Percentiles rank a stretch among this genome's conserved stretches.
These are phyloP conservation scores for Coelastrella sp. DNA, from an alignment of 139 green algal genomes.

Conservation along the genomic window DNA sequence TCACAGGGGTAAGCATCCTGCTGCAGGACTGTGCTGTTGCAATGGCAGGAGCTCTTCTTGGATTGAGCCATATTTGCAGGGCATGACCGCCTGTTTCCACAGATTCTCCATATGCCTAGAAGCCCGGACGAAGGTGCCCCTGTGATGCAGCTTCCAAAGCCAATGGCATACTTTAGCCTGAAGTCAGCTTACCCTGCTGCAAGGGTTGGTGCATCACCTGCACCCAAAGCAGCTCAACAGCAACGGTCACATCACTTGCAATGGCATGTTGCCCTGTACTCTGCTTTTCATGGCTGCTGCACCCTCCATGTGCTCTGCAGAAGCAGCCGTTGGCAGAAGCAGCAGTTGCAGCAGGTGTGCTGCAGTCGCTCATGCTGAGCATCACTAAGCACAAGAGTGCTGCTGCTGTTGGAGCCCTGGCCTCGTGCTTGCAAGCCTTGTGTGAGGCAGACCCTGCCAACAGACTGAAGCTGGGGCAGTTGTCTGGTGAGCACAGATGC, in stretches of 20 bases:
- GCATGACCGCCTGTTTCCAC: not conserved
- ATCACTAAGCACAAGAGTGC: constrained; percentile 11
- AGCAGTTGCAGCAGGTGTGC: constrained; percentile 8
- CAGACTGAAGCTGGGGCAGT: not conserved
- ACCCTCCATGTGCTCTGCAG: not conserved
- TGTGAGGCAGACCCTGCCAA: not conserved
- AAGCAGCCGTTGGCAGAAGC: not conserved
- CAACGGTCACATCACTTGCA: too few relatives aligned
- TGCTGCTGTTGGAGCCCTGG: constrained; percentile 26
- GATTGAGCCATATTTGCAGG: too few relatives aligned
- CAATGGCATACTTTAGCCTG: too few relatives aligned
- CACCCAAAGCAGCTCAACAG: too few relatives aligned
- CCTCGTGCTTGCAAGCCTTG: not conserved
- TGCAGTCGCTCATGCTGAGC: not conserved
- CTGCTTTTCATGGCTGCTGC: too few relatives aligned
- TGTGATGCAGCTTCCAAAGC: too few relatives aligned
- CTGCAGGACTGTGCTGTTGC: not conserved
- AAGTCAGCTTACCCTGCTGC: too few relatives aligned
- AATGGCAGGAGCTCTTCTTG: too few relatives aligned
- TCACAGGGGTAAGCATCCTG: constrained; percentile 24
- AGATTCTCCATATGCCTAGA: too few relatives aligned
- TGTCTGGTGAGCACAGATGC: not conserved
- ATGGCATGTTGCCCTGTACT: too few relatives aligned
- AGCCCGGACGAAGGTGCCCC: too few relatives aligned
- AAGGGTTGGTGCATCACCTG: too few relatives aligned